Evolutionary conservation across 768 basidiomycete species (phyloP).

Genomic region (Phallus indusiatus): DNA sequence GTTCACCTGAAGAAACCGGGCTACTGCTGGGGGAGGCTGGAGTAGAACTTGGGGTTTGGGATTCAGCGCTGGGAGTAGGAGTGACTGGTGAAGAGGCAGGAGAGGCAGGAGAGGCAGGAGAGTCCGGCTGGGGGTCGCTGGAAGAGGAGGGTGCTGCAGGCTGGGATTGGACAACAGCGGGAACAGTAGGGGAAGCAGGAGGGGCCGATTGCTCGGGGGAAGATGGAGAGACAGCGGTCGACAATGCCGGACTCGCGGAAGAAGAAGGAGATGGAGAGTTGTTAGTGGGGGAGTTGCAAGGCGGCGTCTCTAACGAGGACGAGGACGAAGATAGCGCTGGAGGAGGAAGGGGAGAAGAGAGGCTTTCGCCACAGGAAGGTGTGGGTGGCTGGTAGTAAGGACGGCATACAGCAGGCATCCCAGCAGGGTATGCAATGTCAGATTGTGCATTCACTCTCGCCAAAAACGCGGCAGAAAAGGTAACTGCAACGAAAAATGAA

Average conservation of each 20-base stretch:
- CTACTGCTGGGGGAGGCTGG: background rate
- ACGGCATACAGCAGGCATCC: conserved; percentile 1
- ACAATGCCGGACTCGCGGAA: background rate
- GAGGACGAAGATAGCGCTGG: background rate
- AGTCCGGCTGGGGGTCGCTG: too few species aligned
- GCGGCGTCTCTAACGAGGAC: background rate
- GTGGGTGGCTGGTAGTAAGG: conserved; percentile 5
- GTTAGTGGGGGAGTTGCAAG: background rate
- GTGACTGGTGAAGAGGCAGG: background rate
- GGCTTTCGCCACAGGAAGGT: background rate
- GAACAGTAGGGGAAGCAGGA: background rate
- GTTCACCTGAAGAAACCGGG: background rate
- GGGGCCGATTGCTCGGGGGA: background rate
- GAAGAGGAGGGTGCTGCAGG: background rate
- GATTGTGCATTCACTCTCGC: background rate
- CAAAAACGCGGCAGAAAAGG: background rate
- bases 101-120: background rate
- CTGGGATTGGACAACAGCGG: background rate
- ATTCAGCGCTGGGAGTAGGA: background rate
- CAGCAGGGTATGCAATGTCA: background rate
- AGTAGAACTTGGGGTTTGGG: too few species aligned
- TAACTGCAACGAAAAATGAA: background rate
- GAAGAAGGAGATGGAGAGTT: background rate
- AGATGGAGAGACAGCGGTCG: background rate
- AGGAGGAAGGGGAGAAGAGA: background rate